A percentile compares a stretch with the other conserved stretches of the same genome.
Conservation (phyloP, 257 asterid genomes). For the Gentiana dahurica region DNA sequence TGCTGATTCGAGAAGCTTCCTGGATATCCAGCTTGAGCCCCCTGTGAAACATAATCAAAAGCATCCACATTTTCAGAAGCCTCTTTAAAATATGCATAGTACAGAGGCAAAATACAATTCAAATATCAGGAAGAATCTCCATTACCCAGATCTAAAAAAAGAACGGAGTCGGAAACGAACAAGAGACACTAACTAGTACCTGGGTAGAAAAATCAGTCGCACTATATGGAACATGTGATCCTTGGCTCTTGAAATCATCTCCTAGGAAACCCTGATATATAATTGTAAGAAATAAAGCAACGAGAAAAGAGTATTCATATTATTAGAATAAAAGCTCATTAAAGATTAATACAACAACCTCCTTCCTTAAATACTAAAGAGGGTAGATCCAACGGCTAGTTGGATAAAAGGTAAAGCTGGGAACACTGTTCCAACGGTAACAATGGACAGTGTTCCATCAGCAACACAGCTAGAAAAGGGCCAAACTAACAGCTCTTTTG, state of each 20-base stretch:
- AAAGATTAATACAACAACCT: too few relatives aligned
- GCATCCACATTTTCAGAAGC: conserved; percentile 91
- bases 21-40: conserved; percentile 86
- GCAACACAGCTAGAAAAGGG: too few relatives aligned
- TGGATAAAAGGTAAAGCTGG: too few relatives aligned
- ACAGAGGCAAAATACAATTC: not conserved
- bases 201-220: too few relatives aligned
- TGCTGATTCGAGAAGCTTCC: conserved; percentile 78
- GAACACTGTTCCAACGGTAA: too few relatives aligned
- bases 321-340: too few relatives aligned
- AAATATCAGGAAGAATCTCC: not conserved
- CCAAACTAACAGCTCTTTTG: too few relatives aligned
- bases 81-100: conserved; percentile 19
- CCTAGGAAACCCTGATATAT: conserved; percentile 71
- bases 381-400: too few relatives aligned
- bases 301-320: too few relatives aligned
- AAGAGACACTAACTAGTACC: not conserved
- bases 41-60: conserved; percentile 63
- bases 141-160: not conserved
- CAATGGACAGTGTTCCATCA: too few relatives aligned
- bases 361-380: too few relatives aligned
- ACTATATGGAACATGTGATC: conserved; percentile 35
- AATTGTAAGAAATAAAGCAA: too few relatives aligned
- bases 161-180: not conserved
- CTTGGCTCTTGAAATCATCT: conserved; percentile 95